Evolutionary conservation across 23 red algal genomes (phyloP), one percentile per base, ranked within the genome.

Genomic region (Gracilaria caudata): DNA sequence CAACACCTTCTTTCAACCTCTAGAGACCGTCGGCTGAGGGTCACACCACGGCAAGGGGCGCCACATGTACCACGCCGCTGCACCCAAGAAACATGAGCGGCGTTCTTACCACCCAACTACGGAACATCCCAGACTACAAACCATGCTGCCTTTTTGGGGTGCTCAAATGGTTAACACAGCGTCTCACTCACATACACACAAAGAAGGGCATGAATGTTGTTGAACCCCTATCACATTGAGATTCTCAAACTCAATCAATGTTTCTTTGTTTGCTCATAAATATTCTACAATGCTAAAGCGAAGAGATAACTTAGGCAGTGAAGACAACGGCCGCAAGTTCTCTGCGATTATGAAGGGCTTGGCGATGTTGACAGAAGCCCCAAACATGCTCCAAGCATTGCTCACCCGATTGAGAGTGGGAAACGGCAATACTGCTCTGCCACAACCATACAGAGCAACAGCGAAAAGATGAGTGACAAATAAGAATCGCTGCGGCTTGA

Each of bases 331-430:
- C 77, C 89, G 92, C 20, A 95, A 86, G 17, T 83, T 60, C 65
- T 99, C 97, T n/a, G 61, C 97, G 55, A 95, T 90, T 73, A 94
- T 94, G 1, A 99, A 79, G 55, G 97, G 97, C 90, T 99, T 99
- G 75, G 94, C 92, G 36, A 99, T 84, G 51, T 99, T 99, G 73
- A 99, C 95, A 26, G 93, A 92, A 26, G 86, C 84, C 30, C 97
- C 70, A 58, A 99, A 95, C 0, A 99, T 78, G 39, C 54, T 29
- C 93, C 93, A 95, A 23, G 86, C 89, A 3, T 71, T 75, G 41
- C 61, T 38, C 6, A 99, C 14, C 28, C 88, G 35, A 5, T 46
- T 45, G 21, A 66, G 65, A 21, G 87, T 84, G 2, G 85, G 85
- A 79, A 79, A 89, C 74, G 85, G 85, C 75, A 94, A 40, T 70